Base-by-base conservation (phyloP, 805 yeast species). In the Pichia insulana region DNA sequence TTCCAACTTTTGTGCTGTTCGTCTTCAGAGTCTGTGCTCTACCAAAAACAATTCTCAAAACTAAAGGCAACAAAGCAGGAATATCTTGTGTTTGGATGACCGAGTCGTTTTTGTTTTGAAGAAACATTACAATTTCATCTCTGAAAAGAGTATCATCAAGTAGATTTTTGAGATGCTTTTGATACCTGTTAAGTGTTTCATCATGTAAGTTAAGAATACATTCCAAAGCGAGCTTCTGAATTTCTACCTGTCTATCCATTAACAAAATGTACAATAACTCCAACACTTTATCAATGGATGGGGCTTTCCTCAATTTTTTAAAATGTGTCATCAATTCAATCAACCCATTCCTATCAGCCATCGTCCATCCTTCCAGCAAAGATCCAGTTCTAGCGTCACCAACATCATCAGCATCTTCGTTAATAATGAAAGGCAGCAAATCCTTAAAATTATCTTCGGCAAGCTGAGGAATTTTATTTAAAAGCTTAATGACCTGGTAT, bases 141-240 rank as follows among this genome's bases (percentile, higher is more conserved):
- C 87, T 76, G 65, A 87, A 89, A 15, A 81, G 65, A 2, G 84
- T 74, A 47, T 87, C 95, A 58, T 90, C 96, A 15, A 90, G 65
- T 44, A 92, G 61, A 48, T 82, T 88, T 37, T 64, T 71, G 52
- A 92, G 64, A 50, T 81, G 80, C 46, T 83, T 95, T 43, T 71
- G 69, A 56, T 87, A 90, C 56, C 80, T 83, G 41, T 70, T 71
- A 28, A 86, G 62, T 3, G 67, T 67, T 2, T 73, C 70, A 37
- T 72, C 68, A 49, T 79, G 78, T 68, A 74, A 83, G 32, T 83
- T 76, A 30, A 87, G 61, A 5, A 92, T 54, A 33, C 83, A 80
- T 36, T 75, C 72, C 37, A 92, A 66, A 0, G 96, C 92, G 27
- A 77, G 59, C 48, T 76, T 78, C 61, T 90, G 97, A 1, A 81